These are phyloP conservation scores for Pichia eremophila DNA, from an alignment of 805 yeast genomes.

Conservation along the genomic window DNA sequence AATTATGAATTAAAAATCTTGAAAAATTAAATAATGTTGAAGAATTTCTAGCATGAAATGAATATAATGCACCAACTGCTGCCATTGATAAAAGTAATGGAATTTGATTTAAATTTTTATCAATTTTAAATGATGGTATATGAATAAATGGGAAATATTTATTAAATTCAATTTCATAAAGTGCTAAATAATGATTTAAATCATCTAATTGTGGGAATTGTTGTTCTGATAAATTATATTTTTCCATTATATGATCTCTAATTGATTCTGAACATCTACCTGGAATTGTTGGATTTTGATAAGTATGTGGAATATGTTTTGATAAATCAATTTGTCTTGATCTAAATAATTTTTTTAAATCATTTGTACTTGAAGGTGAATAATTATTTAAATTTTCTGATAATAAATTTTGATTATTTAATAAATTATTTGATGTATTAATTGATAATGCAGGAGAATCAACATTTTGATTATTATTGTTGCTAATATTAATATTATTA, in stretches of 20 bases:
- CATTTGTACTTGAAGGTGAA: conserved; percentile 26
- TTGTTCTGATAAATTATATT: conserved; percentile 42
- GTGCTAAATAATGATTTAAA: conserved; percentile 63
- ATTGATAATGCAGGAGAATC: conserved; percentile 1
- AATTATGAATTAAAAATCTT: conserved; percentile 55
- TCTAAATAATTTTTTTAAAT: conserved; percentile 53
- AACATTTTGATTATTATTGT: background rate
- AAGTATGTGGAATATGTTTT: conserved; percentile 32
- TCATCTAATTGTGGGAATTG: conserved; percentile 73
- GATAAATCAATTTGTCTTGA: conserved; percentile 59
- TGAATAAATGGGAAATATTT: conserved; percentile 81
- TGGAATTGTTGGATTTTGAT: conserved; percentile 21
- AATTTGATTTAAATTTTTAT: conserved; percentile 40
- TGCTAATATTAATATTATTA: conserved; percentile 15
- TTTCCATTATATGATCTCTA: conserved; percentile 42
- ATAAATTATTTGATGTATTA: conserved; percentile 7
- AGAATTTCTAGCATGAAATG: conserved; percentile 72
- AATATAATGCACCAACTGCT: conserved; percentile 81
- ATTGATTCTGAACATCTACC: conserved; percentile 41
- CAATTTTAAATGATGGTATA: conserved; percentile 44
- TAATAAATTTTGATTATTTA: background rate
- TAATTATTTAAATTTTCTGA: background rate
- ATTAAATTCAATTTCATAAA: conserved; percentile 71
- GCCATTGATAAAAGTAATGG: conserved; percentile 75
- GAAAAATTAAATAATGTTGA: conserved; percentile 59